Conservation (phyloP, 73 alveolate species). For the Tetrahymena borealis region DNA sequence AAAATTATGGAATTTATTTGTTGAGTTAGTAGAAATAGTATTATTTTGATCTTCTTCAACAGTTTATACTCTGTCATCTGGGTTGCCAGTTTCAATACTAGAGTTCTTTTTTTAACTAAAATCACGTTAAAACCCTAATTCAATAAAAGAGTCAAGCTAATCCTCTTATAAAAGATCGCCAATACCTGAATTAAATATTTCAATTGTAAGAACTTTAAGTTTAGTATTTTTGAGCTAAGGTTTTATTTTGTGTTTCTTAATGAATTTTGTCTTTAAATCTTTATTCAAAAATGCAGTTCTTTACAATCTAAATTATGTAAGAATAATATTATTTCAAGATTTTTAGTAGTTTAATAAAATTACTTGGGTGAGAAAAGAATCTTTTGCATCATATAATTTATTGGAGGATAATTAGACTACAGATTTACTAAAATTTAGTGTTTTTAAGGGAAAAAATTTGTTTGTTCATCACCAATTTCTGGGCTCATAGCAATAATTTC, state of each 20-base stretch:
- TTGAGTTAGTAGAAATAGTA: neutral
- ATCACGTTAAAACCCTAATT: neutral
- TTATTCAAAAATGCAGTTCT: neutral
- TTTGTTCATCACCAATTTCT: neutral
- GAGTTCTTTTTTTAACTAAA: neutral
- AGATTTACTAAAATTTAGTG: neutral
- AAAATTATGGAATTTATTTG: neutral
- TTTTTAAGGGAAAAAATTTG: neutral
- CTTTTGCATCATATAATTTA: neutral
- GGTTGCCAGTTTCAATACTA: too few species aligned
- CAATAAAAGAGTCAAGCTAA: neutral
- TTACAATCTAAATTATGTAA: neutral
- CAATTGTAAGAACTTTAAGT: neutral
- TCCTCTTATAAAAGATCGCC: neutral
- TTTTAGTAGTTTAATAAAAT: neutral
- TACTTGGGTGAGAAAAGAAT: neutral
- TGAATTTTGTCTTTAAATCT: neutral
- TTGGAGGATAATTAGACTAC: neutral
- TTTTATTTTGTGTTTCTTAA: neutral
- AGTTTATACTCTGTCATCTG: too few species aligned
- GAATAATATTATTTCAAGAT: neutral
- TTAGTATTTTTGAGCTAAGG: neutral
- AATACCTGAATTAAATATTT: neutral
- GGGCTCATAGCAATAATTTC: neutral
- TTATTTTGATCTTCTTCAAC: neutral